Evolutionary conservation across 441 rosid genomes (phyloP), one percentile per base, ranked within the genome.

Genomic region (Eruca vesicaria): DNA sequence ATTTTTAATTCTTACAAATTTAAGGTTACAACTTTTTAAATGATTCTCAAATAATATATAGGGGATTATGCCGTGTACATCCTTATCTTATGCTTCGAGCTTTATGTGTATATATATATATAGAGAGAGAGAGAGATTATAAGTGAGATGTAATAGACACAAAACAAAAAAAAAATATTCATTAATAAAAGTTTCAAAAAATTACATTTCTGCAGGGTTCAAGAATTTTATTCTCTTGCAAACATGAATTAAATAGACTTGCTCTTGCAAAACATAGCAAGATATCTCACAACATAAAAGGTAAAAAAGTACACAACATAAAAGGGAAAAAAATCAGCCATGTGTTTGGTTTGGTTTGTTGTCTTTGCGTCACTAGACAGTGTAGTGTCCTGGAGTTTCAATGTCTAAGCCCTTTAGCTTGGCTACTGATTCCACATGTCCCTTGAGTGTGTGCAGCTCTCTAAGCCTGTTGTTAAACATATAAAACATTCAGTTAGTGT

Each of bases 361-460:
- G 9, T 9, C 9, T 9, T 41, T 0, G 7, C 4, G 48, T n/a
- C n/a, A 45, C 61, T 76, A 93, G 79, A 93, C 89, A 1, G 97
- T 93, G 67, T 91, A 93, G 76, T 93, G 97, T 82, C 90, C 88
- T 74, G 90, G 91, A 7, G 95, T 89, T 23, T 93, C 97, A 53
- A 90, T 93, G 74, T 93, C 96, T 77, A 92, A 79, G 5, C 97
- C 97, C 79, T 90, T 90, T 41, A 92, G 91, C 83, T 92, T 90
- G 76, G 87, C 98, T 69, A 93, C 98, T 0, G 98, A 93, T 72
- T 93, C 97, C 0, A 89, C 98, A n/a, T 91, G 98, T 12, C 98
- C 98, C 81, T 91, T 93, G 65, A 93, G 92, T 0, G 98, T 93
- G 78, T 77, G 89, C 45, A 93, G 87, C 88, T 93, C 98, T 61